Evolutionary conservation across 2,329 filamentous ascomycete genomes (phyloP).

Genomic region (Aspergillus eucalypticola): DNA sequence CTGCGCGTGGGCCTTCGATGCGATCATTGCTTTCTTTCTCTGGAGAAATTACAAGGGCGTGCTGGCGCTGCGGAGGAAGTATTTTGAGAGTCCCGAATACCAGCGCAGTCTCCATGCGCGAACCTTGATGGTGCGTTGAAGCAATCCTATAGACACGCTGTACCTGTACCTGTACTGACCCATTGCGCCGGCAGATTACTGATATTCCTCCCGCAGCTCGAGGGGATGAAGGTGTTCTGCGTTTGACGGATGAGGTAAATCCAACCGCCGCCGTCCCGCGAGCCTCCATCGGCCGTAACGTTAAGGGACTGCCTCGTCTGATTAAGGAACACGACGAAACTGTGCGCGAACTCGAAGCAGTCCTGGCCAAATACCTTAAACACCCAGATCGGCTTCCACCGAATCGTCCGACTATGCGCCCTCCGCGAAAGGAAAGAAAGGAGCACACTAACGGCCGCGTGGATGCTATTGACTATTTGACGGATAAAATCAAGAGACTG

Average conservation of each 20-base stretch:
- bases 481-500: constrained; percentile 76
- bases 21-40: constrained; percentile 75
- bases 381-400: constrained; percentile 78
- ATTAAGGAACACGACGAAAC: constrained; percentile 80
- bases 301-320: constrained; percentile 81
- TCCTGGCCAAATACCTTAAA: constrained; percentile 86
- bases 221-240: constrained; percentile 82
- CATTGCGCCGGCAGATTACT: constrained; percentile 59
- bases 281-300: constrained; percentile 84
- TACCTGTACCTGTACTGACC: not conserved
- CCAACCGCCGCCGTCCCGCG: constrained; percentile 76
- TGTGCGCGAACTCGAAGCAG: constrained; percentile 78
- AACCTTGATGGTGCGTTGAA: constrained; percentile 53
- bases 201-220: constrained; percentile 77
- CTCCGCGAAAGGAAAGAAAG: constrained; percentile 75
- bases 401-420: constrained; percentile 73
- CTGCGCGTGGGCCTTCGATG: constrained; percentile 66
- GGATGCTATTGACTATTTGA: constrained; percentile 92
- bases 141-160: not conserved
- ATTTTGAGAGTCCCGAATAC: constrained; percentile 85
- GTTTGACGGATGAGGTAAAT: constrained; percentile 77
- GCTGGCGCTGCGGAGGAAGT: constrained; percentile 68
- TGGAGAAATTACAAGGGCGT: constrained; percentile 89
- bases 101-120: constrained; percentile 80
- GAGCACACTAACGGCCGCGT: constrained; percentile 71